Base-by-base conservation (phyloP, 2,329 filamentous ascomycete genomes). In the Basipetospora chlamydospora region DNA sequence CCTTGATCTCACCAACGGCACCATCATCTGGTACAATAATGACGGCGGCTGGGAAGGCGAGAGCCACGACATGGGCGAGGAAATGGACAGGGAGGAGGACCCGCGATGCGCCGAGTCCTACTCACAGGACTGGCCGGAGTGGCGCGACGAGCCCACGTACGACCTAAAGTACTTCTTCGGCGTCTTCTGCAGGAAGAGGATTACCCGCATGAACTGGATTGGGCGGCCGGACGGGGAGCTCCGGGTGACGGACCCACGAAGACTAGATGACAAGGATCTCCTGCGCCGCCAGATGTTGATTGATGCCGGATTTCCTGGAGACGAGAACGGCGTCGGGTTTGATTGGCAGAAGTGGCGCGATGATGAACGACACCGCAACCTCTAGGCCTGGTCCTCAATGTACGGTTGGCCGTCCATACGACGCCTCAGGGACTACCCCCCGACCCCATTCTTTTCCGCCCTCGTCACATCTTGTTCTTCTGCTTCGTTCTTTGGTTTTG, bases 151-250 rank as follows among this genome's bases (percentile, higher is more conserved):
- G 16, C 28, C 28, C 12, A 31, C 13, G 11, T 31, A 31, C 15
- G 15, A 31, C 10, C 28, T 31, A 2, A 31, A 31, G 28, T 31
- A 31, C 28, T 31, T 31, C 10, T 31, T 31, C 28, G 28, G n/a
- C 28, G 13, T 16, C 12, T 31, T 31, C 16, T 31, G 28, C 28
- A 13, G 15, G n/a, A 17, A 13, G n/a, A 13, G 9, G n/a, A 13
- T 31, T 17, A 17, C 12, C 10, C 10, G 15, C 5, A 18, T 31
- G 11, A 2, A 31, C 28, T 31, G 28, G 28, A 12, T 31, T 8
- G 13, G 13, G 15, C 15, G 16, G 6, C 6, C 12, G n/a, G 28
- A 31, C 15, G 28, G 28, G 13, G 28, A 31, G 13, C 15, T 31
- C 28, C n/a, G 26, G 26, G 26, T n/a, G 26, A 28, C 15, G 26